Conservation (phyloP, 495 filamentous ascomycete genomes). For the Neurospora sp. region DNA sequence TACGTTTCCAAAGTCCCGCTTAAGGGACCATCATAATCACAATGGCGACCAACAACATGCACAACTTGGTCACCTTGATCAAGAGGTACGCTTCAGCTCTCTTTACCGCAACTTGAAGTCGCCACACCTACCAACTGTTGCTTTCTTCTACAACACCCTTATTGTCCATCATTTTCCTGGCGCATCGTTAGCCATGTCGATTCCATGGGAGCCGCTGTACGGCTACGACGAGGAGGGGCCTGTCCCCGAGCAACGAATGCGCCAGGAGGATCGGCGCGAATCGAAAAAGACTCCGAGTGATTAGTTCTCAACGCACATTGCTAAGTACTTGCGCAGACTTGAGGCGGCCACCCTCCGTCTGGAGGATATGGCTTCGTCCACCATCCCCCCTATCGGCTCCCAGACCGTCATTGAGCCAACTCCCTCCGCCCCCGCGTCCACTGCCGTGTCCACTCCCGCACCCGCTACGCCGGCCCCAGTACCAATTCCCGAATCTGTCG, state of each 20-base stretch:
- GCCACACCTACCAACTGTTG: background rate
- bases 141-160: background rate
- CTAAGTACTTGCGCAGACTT: slow-evolving; percentile 54
- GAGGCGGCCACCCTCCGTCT: slow-evolving; percentile 94
- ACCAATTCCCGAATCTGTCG: slow-evolving; percentile 62
- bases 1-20: background rate
- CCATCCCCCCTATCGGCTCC: slow-evolving; percentile 31
- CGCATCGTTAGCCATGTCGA: background rate
- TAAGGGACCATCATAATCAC: slow-evolving; percentile 12
- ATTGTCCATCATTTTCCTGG: background rate
- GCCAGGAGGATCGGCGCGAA: background rate
- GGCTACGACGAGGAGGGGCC: background rate
- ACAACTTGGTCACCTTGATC: slow-evolving; percentile 94
- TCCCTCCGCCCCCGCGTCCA: slow-evolving; percentile 6
- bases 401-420: slow-evolving; percentile 19
- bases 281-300: background rate
- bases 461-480: slow-evolving; percentile 38
- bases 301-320: background rate
- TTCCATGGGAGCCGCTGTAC: background rate
- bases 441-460: slow-evolving; percentile 20
- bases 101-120: background rate
- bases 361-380: slow-evolving; percentile 83
- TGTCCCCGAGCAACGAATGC: background rate
- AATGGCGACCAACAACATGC: slow-evolving; percentile 63
- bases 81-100: slow-evolving; percentile 61